Conservation (phyloP, 2,329 filamentous ascomycete species). For the Exserohilum rostratum region DNA sequence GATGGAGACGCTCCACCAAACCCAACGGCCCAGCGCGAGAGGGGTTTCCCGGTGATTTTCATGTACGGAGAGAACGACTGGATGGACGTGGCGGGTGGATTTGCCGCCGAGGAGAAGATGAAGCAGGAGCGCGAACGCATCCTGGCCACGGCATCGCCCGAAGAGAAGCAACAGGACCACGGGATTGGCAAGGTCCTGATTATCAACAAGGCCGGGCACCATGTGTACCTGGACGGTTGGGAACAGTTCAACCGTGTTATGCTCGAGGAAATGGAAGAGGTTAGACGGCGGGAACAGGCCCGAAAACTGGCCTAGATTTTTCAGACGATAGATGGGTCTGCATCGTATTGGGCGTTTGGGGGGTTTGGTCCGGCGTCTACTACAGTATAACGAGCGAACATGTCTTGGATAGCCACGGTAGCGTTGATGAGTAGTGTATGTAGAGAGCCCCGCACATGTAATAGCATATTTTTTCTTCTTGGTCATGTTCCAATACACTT, state of each 20-base stretch:
- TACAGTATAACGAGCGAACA: no score
- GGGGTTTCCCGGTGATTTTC: constrained; percentile 81
- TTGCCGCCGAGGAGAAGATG: constrained; percentile 79
- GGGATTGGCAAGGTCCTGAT: constrained; percentile 83
- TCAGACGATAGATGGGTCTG: neutral
- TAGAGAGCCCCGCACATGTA: no score
- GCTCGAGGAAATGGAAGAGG: constrained; percentile 69
- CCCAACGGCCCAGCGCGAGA: constrained; percentile 53
- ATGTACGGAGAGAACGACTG: constrained; percentile 99
- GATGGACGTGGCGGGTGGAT: constrained; percentile 94
- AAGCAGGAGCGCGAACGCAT: constrained; percentile 68
- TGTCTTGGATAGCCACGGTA: no score
- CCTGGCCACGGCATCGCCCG: constrained; percentile 66
- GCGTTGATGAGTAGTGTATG: no score
- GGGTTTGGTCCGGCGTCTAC: no score
- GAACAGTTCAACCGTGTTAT: constrained; percentile 73
- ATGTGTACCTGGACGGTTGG: constrained; percentile 73
- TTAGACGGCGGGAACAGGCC: constrained; percentile 50
- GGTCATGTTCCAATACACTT: no score
- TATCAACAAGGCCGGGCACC: constrained; percentile 73
- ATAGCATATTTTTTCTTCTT: no score
- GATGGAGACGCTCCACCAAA: constrained; percentile 33
- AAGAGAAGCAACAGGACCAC: constrained; percentile 74
- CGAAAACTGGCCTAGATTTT: constrained; percentile 6
- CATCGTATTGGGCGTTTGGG: constrained; percentile 9